Percentiles rank a stretch among this genome's conserved stretches.
These are phyloP conservation scores for Cryptococcus maquisensis DNA, from an alignment of 1,284 basidiomycete species.

Conservation along the genomic window DNA sequence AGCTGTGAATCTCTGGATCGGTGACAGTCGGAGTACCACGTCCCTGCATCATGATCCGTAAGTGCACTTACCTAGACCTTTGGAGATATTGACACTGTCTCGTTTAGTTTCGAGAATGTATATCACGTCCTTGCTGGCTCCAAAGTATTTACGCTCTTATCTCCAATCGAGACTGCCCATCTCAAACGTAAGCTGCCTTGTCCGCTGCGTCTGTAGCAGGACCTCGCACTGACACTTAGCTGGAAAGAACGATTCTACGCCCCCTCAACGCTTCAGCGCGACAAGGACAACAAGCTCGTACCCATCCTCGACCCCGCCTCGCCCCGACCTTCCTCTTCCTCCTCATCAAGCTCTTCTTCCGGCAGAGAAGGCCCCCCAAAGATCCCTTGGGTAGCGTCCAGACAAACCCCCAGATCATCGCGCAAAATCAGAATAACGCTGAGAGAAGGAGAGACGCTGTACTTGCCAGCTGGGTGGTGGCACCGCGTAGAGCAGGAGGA, in stretches of 20 bases:
- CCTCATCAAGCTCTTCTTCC: conserved; percentile 39
- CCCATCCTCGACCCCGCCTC: not conserved
- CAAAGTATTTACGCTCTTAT: conserved; percentile 78
- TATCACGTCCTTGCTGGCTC: conserved; percentile 77
- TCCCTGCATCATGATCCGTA: conserved; percentile 68
- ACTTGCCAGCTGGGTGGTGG: conserved; percentile 87
- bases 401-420: conserved; percentile 50
- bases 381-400: conserved; percentile 64
- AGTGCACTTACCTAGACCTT: conserved; percentile 1
- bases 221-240: not conserved
- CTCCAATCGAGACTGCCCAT: conserved; percentile 80
- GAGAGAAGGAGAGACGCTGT: conserved; percentile 71
- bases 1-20: conserved; percentile 89
- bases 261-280: conserved; percentile 31
- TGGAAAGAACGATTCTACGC: conserved; percentile 34
- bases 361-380: conserved; percentile 48
- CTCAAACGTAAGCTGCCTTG: conserved; percentile 61
- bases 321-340: conserved; percentile 1
- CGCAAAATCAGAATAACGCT: conserved; percentile 64
- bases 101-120: conserved; percentile 70
- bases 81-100: not conserved
- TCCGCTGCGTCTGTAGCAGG: not conserved
- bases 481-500: conserved; percentile 71
- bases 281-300: not conserved
- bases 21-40: conserved; percentile 67